These are phyloP conservation scores for Termitomyces heimii DNA, from an alignment of 768 basidiomycete genomes.

Conservation along the genomic window DNA sequence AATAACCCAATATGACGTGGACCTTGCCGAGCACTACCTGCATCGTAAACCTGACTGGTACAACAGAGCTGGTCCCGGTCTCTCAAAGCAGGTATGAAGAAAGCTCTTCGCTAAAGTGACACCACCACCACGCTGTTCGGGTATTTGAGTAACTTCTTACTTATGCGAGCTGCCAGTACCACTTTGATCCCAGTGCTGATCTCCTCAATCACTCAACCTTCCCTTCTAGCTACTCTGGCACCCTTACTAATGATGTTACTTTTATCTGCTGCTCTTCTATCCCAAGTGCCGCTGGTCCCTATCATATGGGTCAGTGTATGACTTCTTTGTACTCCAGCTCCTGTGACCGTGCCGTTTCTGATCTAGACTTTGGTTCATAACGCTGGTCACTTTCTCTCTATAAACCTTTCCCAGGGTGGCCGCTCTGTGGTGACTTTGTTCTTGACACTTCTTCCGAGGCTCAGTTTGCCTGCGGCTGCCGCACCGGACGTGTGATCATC, in stretches of 20 bases:
- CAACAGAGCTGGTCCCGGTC: constrained; percentile 30
- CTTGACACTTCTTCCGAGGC: too few species aligned
- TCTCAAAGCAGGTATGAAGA: constrained; percentile 42
- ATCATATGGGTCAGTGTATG: too few species aligned
- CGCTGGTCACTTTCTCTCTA: too few species aligned
- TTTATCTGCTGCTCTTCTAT: constrained; percentile 35
- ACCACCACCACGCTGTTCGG: constrained; percentile 43
- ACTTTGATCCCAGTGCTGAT: constrained; percentile 31
- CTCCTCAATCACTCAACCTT: constrained; percentile 53
- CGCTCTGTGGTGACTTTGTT: too few species aligned
- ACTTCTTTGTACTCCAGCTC: too few species aligned
- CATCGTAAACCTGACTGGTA: constrained; percentile 45
- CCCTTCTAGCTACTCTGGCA: constrained; percentile 33
- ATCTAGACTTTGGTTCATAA: too few species aligned
- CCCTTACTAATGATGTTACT: constrained; percentile 43
- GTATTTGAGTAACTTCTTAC: constrained; percentile 15
- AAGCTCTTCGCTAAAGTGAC: constrained; percentile 33
- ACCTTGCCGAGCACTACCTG: constrained; percentile 34
- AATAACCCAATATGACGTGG: constrained; percentile 36
- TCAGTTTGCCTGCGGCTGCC: too few species aligned
- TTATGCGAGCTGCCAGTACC: constrained; percentile 17
- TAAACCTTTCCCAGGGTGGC: too few species aligned
- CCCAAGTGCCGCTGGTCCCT: too few species aligned
- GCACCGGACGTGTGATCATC: too few species aligned
- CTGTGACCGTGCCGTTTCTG: too few species aligned